Evolutionary conservation across 83 land plant species (phyloP).

Genomic region (Larix sibirica): DNA sequence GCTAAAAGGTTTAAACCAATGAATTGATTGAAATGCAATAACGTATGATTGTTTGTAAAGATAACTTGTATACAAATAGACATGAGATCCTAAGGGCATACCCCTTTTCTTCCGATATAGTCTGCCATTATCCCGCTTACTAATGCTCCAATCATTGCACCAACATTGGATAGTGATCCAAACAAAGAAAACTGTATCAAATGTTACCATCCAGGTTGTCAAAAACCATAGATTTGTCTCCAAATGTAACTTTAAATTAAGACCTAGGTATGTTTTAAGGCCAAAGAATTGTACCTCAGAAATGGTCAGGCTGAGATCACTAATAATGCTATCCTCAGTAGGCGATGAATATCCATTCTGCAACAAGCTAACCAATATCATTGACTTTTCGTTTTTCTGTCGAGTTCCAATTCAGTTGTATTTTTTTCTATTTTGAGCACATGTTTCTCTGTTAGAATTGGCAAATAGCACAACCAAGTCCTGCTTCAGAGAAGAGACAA

Average conservation of each 20-base stretch:
- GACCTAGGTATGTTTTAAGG: too few species aligned
- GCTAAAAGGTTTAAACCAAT: too few species aligned
- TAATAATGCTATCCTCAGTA: slow-evolving; percentile 52
- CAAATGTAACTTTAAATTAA: too few species aligned
- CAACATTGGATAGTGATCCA: slow-evolving; percentile 76
- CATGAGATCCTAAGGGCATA: neutral
- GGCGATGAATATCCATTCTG: slow-evolving; percentile 79
- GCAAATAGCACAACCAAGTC: too few species aligned
- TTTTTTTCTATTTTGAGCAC: too few species aligned
- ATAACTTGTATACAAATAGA: neutral
- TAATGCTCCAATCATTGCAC: slow-evolving; percentile 81
- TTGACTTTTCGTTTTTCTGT: too few species aligned
- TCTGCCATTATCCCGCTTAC: slow-evolving; percentile 70
- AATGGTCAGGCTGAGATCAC: slow-evolving; percentile 45
- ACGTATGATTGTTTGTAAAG: neutral
- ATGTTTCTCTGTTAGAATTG: too few species aligned
- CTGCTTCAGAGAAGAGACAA: too few species aligned
- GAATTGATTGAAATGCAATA: too few species aligned
- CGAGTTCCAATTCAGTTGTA: too few species aligned
- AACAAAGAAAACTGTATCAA: slow-evolving; percentile 53
- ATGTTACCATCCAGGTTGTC: too few species aligned
- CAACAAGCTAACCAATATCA: neutral
- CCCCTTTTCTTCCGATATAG: slow-evolving; percentile 72
- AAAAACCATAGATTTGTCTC: too few species aligned
- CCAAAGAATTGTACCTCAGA: slow-evolving; percentile 39